Conservation (phyloP, 2,329 filamentous ascomycete species). For the Sclerotinia trifoliorum region DNA sequence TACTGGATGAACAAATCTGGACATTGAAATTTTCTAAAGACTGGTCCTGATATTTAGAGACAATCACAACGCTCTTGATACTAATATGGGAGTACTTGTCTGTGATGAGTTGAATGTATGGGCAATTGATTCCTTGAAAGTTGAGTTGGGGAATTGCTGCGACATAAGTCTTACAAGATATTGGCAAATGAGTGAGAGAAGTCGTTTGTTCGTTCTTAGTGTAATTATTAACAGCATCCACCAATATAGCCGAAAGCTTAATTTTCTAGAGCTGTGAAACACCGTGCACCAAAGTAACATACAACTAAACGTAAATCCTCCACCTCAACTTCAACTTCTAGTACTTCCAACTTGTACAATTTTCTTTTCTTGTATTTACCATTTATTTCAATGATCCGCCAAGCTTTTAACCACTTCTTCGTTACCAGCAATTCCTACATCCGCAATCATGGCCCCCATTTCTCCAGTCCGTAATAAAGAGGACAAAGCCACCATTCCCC, state of each 20-base stretch:
- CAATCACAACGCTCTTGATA: not conserved
- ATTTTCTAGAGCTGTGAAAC: constrained; percentile 1
- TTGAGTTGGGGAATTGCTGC: not conserved
- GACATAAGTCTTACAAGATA: not conserved
- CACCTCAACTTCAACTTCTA: not conserved
- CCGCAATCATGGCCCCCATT: not conserved
- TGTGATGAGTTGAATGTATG: too few species aligned
- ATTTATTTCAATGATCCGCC: not conserved
- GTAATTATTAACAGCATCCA: not conserved
- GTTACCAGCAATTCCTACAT: not conserved
- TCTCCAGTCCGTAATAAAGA: not conserved
- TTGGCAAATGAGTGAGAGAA: not conserved
- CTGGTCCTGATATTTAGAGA: not conserved
- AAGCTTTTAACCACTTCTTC: not conserved
- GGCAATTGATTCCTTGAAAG: not conserved
- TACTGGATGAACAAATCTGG: too few species aligned
- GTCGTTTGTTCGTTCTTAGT: not conserved
- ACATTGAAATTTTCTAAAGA: not conserved
- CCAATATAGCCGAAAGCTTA: constrained; percentile 4
- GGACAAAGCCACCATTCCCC: not conserved
- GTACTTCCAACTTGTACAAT: not conserved
- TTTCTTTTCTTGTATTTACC: not conserved
- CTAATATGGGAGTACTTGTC: too few species aligned
- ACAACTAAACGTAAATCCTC: not conserved
- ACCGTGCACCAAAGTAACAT: not conserved